Base-by-base conservation (phyloP, 2,329 filamentous ascomycete species). In the Exophiala spinifera region DNA sequence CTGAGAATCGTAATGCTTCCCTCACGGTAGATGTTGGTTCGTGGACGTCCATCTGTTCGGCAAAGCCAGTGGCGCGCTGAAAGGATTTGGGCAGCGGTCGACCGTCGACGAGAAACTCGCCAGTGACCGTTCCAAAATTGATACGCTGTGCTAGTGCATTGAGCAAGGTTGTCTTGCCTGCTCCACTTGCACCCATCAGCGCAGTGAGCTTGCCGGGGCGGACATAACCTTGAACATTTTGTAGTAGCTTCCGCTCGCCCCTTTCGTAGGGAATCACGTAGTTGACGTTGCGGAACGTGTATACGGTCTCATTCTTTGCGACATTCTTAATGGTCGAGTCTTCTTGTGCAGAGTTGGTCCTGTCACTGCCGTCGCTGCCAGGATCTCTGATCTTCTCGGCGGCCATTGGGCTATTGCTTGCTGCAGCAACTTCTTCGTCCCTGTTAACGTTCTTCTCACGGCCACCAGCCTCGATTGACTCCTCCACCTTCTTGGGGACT, bases 201-300 rank as follows among this genome's bases (percentile, higher is more conserved):
- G 88, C 88, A 2, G 87, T 91, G 8, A 92, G 77, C 63, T 86
- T 82, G 33, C 89, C 88, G 1, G 88, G 88, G 58, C 86, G 84
- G 47, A 91, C 87, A 62, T 86, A 92, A 1, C 85, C 91, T 61
- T 83, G 77, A 3, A 87, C 79, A 53, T 85, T 76, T 56, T 83
- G 76, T 10, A 87, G 69, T 3, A 87, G 67, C 3, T 72, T 69
- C 42, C 70, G 67, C 60, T 75, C 66, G 13, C 74, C 73, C 36
- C 70, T 67, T 42, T 75, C 71, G 46, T 72, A 74, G 10, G 59
- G 73, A 58, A 79, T 86, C 47, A 67, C 80, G 67, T 96, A 96
- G 66, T 86, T 89, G 56, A 96, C 83, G 60, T 88, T 78, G 67
- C 92, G 88, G 87, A 90, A 96, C 0, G 91, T 95, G 56, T 95